phyloP scores from a whole-genome alignment of 441 rosid species.

The Mallotus repandus region DNA sequence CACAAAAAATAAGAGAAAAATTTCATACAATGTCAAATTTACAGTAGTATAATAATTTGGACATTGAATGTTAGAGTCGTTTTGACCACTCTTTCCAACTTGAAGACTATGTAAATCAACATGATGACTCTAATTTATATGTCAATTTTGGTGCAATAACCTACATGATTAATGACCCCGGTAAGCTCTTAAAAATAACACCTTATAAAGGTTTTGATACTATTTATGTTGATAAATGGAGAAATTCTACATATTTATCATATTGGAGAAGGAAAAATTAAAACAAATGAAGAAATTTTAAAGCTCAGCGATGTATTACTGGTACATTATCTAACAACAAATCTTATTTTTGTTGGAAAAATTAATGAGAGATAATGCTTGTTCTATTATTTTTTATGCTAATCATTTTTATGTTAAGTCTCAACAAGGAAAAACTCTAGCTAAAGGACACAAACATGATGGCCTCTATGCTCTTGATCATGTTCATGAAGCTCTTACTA shows the following conservation, averaged over 20 bases:
- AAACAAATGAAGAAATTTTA: background rate
- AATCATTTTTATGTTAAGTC: too few relatives aligned
- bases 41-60: background rate
- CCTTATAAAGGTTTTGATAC: background rate
- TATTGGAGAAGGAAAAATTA: background rate
- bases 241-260: background rate
- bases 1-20: too few relatives aligned
- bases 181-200: background rate
- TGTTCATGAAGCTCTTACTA: background rate
- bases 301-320: background rate
- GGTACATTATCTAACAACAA: too few relatives aligned
- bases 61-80: background rate
- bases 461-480: background rate
- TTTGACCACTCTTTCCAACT: background rate
- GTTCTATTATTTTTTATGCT: too few relatives aligned
- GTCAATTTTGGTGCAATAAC: background rate
- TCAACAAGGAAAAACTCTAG: too few relatives aligned
- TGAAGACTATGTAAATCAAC: background rate
- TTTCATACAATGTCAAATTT: background rate
- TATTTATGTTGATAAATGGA: background rate
- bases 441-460: background rate
- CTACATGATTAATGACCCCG: background rate
- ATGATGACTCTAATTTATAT: background rate
- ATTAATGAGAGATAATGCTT: background rate
- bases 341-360: background rate